Conservation (phyloP, 225 moss, liverwort and hornwort genomes). For the Polytrichum formosum region DNA sequence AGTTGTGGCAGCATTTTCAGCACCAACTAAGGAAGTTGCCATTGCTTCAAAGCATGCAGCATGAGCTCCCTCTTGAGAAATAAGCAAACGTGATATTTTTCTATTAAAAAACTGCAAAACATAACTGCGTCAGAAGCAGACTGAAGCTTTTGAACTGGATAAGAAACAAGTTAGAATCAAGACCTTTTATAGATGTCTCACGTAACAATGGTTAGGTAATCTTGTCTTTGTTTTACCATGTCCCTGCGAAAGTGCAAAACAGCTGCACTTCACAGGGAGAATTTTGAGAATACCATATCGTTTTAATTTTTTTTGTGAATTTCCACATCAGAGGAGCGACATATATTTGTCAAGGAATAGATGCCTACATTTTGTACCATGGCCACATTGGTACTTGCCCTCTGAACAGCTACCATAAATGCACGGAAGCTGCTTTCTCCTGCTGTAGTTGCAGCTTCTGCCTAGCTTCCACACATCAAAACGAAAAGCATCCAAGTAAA, state of each 20-base stretch:
- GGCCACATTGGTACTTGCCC: slow-evolving; percentile 79
- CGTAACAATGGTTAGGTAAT: too few relatives aligned
- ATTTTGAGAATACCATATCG: too few relatives aligned
- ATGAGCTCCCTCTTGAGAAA: slow-evolving; percentile 80
- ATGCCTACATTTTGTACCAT: slow-evolving; percentile 76
- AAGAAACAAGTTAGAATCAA: neutral
- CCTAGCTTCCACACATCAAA: slow-evolving; percentile 34
- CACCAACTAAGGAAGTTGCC: slow-evolving; percentile 66
- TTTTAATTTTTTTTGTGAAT: too few relatives aligned
- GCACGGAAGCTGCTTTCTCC: slow-evolving; percentile 87
- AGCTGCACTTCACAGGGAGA: too few relatives aligned
- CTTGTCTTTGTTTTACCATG: too few relatives aligned
- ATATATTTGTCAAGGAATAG: slow-evolving; percentile 1
- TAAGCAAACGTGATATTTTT: slow-evolving; percentile 49
- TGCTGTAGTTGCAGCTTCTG: slow-evolving; percentile 80
- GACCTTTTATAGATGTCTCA: too few relatives aligned
- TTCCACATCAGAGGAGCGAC: neutral
- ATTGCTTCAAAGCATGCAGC: slow-evolving; percentile 87
- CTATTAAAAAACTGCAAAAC: slow-evolving; percentile 71
- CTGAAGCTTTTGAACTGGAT: neutral
- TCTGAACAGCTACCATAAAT: slow-evolving; percentile 83
- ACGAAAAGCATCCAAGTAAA: neutral
- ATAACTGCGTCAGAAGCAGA: neutral
- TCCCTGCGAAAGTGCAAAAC: too few relatives aligned
- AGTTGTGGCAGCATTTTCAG: slow-evolving; percentile 76